Base-by-base conservation (phyloP, 2,329 filamentous ascomycete species). In the Basipetospora chlamydospora region DNA sequence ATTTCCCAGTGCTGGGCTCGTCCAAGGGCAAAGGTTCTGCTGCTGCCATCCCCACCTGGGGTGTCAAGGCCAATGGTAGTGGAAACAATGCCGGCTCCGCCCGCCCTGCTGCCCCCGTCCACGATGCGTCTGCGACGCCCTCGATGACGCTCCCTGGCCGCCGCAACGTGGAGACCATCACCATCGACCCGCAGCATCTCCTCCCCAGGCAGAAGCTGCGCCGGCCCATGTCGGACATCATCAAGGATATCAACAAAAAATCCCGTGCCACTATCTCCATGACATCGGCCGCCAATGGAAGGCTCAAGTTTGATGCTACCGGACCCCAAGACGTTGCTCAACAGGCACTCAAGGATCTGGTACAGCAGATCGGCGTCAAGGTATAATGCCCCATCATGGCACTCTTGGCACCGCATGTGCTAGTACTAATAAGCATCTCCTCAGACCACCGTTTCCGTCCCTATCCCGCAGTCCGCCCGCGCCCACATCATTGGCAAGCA, bases 401-500 rank as follows among this genome's bases (percentile, higher is more conserved):
- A 6, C n/a, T 13, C 20, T n/a, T n/a, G n/a, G n/a, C n/a, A n/a
- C n/a, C n/a, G n/a, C n/a, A n/a, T n/a, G n/a, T n/a, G n/a, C n/a
- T n/a, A n/a, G n/a, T n/a, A n/a, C n/a, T n/a, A n/a, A n/a, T n/a
- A n/a, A n/a, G 22, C 11, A 23, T n/a, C 13, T 39, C 4, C 26
- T 9, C 34, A 44, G 43, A 43, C 35, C 15, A 39, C 38, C n/a
- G 36, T 43, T 7, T 37, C 43, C 20, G 36, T 44, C 37, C 16
- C 20, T 13, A 40, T 37, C 28, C 9, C 25, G 36, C 72, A 79
- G 33, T 88, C 85, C 26, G 75, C 85, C 16, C 77, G 86, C 42
- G 75, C 87, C 37, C 80, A 88, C 57, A 87, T 98, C 57, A 96
- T 98, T 54, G 92, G 90, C 47, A 86, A 84, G 52, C 78, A 81